Percentiles rank a stretch among this genome's conserved stretches.
Conservation (phyloP, 1,284 basidiomycete genomes). For the Malassezia cuniculi region DNA sequence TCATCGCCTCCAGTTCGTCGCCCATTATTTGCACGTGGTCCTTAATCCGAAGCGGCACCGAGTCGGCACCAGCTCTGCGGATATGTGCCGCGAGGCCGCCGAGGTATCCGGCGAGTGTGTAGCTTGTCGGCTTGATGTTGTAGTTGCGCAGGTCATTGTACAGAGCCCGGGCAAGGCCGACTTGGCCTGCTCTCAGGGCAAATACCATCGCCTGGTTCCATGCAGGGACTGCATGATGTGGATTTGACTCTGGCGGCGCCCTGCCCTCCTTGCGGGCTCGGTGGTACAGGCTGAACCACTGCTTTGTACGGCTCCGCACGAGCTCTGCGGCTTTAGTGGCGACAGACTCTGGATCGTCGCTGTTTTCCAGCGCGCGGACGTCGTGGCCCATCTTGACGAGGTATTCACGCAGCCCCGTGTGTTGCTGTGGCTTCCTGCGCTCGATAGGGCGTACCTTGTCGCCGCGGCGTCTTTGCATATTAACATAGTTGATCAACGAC, state of each 20-base stretch:
- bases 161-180: constrained; percentile 8
- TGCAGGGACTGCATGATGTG: constrained; percentile 7
- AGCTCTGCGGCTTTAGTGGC: constrained; percentile 3
- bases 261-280: not conserved
- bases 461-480: constrained; percentile 13
- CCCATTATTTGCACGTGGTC: too few species aligned
- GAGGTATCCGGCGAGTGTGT: constrained; percentile 10
- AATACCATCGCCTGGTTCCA: constrained; percentile 15
- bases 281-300: constrained; percentile 7
- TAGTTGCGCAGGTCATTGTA: constrained; percentile 10
- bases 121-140: constrained; percentile 5
- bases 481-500: constrained; percentile 13
- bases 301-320: constrained; percentile 5
- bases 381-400: constrained; percentile 5
- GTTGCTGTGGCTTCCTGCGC: not conserved
- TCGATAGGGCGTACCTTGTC: constrained; percentile 5
- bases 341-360: not conserved
- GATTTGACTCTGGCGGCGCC: not conserved
- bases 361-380: not conserved
- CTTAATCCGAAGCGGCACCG: too few species aligned
- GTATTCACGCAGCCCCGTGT: constrained; percentile 7
- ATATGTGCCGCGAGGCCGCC: not conserved
- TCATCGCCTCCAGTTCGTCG: too few species aligned
- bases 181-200: constrained; percentile 4
- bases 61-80: too few species aligned